Percentiles rank a stretch among this genome's conserved stretches.
Conservation (phyloP, 2,329 filamentous ascomycete genomes). For the Podosphaera xanthii region DNA sequence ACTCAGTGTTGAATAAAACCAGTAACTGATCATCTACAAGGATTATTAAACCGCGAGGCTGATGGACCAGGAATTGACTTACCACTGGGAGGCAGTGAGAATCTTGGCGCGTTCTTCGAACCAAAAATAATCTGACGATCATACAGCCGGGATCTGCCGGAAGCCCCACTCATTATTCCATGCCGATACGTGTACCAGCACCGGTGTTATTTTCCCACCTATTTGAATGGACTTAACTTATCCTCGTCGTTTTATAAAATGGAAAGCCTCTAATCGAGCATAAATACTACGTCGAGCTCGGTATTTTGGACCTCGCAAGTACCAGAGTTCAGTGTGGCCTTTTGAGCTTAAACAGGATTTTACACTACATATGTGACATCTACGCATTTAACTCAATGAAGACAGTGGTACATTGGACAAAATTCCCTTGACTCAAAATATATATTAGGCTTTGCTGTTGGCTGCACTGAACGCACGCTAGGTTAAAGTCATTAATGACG, state of each 20-base stretch:
- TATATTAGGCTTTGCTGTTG: not conserved
- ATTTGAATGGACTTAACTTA: no score
- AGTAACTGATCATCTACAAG: not conserved
- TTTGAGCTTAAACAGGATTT: not conserved
- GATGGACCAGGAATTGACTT: not conserved
- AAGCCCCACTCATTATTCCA: not conserved
- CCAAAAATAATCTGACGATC: not conserved
- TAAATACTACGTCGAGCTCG: no score
- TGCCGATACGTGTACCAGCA: not conserved
- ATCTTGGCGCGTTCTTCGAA: not conserved
- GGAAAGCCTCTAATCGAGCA: no score
- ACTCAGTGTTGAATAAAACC: not conserved
- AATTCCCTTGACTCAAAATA: not conserved
- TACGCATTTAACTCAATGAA: not conserved
- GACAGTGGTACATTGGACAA: not conserved
- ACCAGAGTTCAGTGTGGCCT: no score
- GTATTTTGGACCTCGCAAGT: no score
- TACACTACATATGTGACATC: not conserved
- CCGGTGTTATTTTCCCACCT: no score
- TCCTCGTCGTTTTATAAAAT: no score
- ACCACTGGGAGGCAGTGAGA: not conserved
- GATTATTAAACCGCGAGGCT: not conserved
- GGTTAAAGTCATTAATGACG: not conserved
- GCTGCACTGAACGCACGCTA: not conserved
- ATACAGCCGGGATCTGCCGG: not conserved